Evolutionary conservation across 1,139 yeast species (phyloP).

Genomic region (Geotrichum aggregatum): DNA sequence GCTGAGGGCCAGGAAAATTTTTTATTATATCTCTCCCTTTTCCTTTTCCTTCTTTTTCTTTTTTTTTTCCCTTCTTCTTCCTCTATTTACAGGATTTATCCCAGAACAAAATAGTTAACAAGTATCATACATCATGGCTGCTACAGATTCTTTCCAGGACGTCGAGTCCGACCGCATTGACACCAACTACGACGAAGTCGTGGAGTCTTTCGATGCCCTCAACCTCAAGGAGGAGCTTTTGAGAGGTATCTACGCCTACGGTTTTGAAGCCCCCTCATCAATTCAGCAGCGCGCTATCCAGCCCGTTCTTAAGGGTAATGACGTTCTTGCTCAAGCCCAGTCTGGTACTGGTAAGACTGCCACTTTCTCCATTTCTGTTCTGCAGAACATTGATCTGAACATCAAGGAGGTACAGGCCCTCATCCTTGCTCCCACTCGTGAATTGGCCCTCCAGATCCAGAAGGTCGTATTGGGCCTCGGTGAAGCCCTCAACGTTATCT

Average conservation of each 20-base stretch:
- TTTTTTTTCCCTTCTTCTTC: slow-evolving; percentile 5
- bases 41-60: slow-evolving; percentile 2
- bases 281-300: slow-evolving; percentile 92
- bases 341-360: slow-evolving; percentile 99
- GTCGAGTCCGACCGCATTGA: slow-evolving; percentile 81
- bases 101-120: background rate
- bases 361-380: slow-evolving; percentile 87
- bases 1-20: slow-evolving; percentile 6
- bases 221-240: slow-evolving; percentile 43
- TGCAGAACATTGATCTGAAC: slow-evolving; percentile 70
- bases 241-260: slow-evolving; percentile 70
- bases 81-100: slow-evolving; percentile 1
- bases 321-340: slow-evolving; percentile 95
- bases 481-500: slow-evolving; percentile 71
- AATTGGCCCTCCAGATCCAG: slow-evolving; percentile 84
- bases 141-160: slow-evolving; percentile 62
- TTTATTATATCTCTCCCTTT: background rate
- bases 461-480: slow-evolving; percentile 81
- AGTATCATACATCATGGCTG: slow-evolving; percentile 19
- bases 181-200: slow-evolving; percentile 97
- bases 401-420: slow-evolving; percentile 70
- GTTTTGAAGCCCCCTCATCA: slow-evolving; percentile 91
- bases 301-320: slow-evolving; percentile 86
- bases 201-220: slow-evolving; percentile 54
- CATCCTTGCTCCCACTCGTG: slow-evolving; percentile 93